Percentiles rank a stretch among this genome's conserved stretches.
phyloP scores from a whole-genome alignment of 345 rosid genomes.

The Clausena lansium region DNA sequence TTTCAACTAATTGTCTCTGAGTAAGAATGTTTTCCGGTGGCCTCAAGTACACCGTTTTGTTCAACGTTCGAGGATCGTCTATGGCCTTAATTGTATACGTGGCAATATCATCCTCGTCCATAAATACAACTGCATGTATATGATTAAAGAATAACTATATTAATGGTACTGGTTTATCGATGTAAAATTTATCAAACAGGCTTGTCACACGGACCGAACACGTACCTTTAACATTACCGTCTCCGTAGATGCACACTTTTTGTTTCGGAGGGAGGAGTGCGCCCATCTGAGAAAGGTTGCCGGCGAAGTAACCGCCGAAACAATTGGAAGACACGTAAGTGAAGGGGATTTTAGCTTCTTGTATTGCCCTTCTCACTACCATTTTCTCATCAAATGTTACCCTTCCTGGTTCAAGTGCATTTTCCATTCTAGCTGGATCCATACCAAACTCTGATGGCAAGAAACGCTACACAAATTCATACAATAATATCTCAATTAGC shows the following conservation, averaged over 20 bases:
- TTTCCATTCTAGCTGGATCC: conserved; percentile 72
- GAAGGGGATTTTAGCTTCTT: conserved; percentile 68
- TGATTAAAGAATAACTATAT: not conserved
- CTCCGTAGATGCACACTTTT: conserved; percentile 53
- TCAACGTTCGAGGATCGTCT: conserved; percentile 64
- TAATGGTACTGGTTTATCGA: not conserved
- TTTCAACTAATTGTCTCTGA: conserved; percentile 51
- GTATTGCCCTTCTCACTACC: conserved; percentile 70
- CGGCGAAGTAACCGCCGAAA: conserved; percentile 76
- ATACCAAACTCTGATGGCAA: conserved; percentile 91
- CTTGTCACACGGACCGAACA: not conserved
- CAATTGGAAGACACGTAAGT: conserved; percentile 76
- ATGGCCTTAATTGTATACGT: conserved; percentile 61
- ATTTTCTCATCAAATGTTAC: conserved; percentile 80
- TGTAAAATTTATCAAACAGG: not conserved
- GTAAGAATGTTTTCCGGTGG: conserved; percentile 58
- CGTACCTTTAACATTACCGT: conserved; percentile 73
- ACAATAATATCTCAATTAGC: not conserved
- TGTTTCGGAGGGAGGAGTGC: conserved; percentile 65
- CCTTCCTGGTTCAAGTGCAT: conserved; percentile 78
- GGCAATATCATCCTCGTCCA: conserved; percentile 73
- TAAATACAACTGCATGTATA: conserved; percentile 36
- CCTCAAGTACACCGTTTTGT: conserved; percentile 60
- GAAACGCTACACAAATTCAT: conserved; percentile 46
- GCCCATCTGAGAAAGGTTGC: conserved; percentile 60